phyloP scores from a whole-genome alignment of 257 asterid genomes.

The Ilex asprella region DNA sequence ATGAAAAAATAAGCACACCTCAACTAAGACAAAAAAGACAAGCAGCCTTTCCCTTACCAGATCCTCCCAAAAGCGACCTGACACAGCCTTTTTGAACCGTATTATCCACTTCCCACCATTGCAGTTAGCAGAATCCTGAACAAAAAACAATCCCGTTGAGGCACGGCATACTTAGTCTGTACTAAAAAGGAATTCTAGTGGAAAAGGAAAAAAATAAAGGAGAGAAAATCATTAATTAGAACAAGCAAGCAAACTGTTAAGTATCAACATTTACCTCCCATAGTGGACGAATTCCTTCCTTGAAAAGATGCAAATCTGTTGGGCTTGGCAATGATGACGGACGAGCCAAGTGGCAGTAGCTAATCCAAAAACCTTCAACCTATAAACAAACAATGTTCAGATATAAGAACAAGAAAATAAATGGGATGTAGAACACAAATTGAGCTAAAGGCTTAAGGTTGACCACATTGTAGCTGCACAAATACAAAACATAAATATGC shows the following conservation, averaged over 20 bases:
- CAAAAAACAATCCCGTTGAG: neutral
- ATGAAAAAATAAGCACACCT: neutral
- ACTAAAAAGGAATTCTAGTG: constrained; percentile 7
- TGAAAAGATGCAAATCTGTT: constrained; percentile 94
- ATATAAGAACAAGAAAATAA: constrained; percentile 7
- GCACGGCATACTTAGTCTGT: neutral
- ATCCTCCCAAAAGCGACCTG: constrained; percentile 99
- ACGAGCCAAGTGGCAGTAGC: constrained; percentile 92
- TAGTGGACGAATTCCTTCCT: constrained; percentile 92
- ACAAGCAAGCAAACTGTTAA: constrained; percentile 6
- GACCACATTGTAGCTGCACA: neutral
- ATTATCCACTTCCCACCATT: constrained; percentile 97
- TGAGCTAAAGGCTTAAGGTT: neutral
- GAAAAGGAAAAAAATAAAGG: neutral
- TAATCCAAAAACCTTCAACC: constrained; percentile 96
- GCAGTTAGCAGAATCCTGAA: constrained; percentile 92
- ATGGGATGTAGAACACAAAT: constrained; percentile 7
- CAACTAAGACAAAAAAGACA: neutral
- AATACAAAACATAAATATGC: neutral
- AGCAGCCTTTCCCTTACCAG: constrained; percentile 43
- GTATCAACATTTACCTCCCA: constrained; percentile 69
- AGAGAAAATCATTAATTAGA: neutral
- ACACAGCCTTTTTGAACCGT: constrained; percentile 82
- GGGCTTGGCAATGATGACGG: constrained; percentile 84
- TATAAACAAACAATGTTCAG: constrained; percentile 18